phyloP scores from a whole-genome alignment of 768 basidiomycete species.

The Cystofilobasidium ferigula region DNA sequence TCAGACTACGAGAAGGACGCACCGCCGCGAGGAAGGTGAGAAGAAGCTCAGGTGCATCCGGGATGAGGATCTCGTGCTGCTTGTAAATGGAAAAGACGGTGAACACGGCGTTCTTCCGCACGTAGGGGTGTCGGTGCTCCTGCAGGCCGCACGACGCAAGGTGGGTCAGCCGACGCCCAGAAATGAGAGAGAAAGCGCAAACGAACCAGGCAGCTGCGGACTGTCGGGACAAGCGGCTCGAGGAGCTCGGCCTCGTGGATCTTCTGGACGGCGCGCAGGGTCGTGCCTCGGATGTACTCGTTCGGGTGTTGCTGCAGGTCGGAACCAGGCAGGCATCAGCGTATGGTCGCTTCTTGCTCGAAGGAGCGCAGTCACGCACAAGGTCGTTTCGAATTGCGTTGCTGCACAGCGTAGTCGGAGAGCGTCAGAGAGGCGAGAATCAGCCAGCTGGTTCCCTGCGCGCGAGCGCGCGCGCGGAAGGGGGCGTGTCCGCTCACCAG shows the following conservation, averaged over 20 bases:
- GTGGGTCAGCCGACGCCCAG: neutral
- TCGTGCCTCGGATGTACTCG: slow-evolving; percentile 98
- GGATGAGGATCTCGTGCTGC: slow-evolving; percentile 85
- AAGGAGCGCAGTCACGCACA: slow-evolving; percentile 44
- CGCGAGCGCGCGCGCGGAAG: neutral
- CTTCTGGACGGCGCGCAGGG: slow-evolving; percentile 90
- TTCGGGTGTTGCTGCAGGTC: slow-evolving; percentile 84
- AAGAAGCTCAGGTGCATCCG: slow-evolving; percentile 90
- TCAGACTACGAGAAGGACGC: slow-evolving; percentile 20
- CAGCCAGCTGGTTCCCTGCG: too few relatives aligned
- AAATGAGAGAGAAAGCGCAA: neutral
- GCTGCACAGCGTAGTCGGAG: slow-evolving; percentile 41
- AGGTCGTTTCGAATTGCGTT: slow-evolving; percentile 97
- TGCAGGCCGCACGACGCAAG: slow-evolving; percentile 20
- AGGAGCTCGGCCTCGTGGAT: slow-evolving; percentile 84
- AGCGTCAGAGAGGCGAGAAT: slow-evolving; percentile 7
- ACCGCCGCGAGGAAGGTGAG: slow-evolving; percentile 84
- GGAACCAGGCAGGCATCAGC: neutral
- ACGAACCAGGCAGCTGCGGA: slow-evolving; percentile 66
- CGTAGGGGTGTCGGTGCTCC: slow-evolving; percentile 95
- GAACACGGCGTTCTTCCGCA: slow-evolving; percentile 96
- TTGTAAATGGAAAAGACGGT: slow-evolving; percentile 89
- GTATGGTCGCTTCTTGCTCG: neutral
- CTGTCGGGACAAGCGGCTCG: slow-evolving; percentile 88
- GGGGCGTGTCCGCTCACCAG: slow-evolving; percentile 62